Base-by-base conservation (phyloP, 2,329 filamentous ascomycete genomes). In the Trichoderma gracile region DNA sequence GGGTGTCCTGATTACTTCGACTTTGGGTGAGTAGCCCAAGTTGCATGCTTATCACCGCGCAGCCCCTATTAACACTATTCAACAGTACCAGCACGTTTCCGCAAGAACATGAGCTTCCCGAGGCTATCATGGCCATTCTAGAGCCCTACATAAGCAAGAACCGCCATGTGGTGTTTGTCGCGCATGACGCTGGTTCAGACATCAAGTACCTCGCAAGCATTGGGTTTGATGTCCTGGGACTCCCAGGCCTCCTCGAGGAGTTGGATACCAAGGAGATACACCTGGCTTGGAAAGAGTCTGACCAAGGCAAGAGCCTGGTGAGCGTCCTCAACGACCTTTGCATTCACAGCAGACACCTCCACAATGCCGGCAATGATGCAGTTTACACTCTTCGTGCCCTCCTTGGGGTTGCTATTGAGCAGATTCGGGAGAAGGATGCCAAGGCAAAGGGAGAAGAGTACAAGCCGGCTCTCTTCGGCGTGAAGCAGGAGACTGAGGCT, bases 291-390 rank as follows among this genome's bases (percentile, higher is more conserved):
- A 82, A 81, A 38, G 80, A 82, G 15, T 81, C 84, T 23, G 70
- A 73, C 0, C 79, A 89, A 2, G 73, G 80, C 3, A 81, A 83
- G 15, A 84, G 83, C 1, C 82, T 98, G 2, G 78, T 78, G 0
- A 78, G 70, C 6, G 81, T 96, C 15, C 82, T 97, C 25, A 71
- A 76, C 6, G 82, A 89, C 6, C 79, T 97, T 30, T 84, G 83
- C 3, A 84, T 96, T 9, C 70, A 77, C 0, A 84, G 81, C 47
- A 84, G 80, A 75, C 81, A 90, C 69, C 80, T 94, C n/a, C 93
- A 97, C 76, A 96, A 96, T 72, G 93, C 89, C 0, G 88, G 93
- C 1, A 97, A 97, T 68, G 93, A 97, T 73, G 92, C 93, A 0
- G 84, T 87, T 1, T 95, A 90, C 73, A 94, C 92, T 0, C 77